Evolutionary conservation across 345 rosid genomes (phyloP).

Genomic region (Adansonia digitata): DNA sequence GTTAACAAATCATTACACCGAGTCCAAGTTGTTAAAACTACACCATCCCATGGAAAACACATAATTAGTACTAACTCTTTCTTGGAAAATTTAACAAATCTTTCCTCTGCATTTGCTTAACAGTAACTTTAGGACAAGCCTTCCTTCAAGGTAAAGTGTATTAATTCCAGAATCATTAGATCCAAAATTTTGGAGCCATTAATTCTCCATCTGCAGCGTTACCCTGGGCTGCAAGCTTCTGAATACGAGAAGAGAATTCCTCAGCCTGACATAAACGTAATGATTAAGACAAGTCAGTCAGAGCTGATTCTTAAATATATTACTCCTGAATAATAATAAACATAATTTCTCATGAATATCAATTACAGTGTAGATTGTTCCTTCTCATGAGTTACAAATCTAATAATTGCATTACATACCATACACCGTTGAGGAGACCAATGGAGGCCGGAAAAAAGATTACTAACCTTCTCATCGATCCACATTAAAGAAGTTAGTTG

Average conservation of each 20-base stretch:
- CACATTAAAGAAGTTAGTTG: slow-evolving; percentile 95
- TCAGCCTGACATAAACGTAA: slow-evolving; percentile 66
- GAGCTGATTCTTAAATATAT: no score
- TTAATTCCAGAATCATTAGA: slow-evolving; percentile 57
- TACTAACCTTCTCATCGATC: slow-evolving; percentile 85
- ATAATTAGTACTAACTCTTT: background rate
- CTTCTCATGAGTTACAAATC: background rate
- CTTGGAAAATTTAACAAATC: background rate
- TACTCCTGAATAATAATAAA: no score
- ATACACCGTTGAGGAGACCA: background rate
- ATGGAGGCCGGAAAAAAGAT: background rate
- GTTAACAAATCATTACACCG: background rate
- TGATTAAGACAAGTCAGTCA: slow-evolving; percentile 15
- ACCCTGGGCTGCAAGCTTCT: slow-evolving; percentile 70
- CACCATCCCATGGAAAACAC: background rate
- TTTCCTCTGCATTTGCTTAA: background rate
- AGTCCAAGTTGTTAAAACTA: background rate
- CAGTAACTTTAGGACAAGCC: background rate
- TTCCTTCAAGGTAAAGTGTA: background rate
- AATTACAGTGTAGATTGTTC: background rate
- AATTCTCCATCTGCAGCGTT: slow-evolving; percentile 52
- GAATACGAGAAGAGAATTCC: slow-evolving; percentile 79
- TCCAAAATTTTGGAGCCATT: slow-evolving; percentile 68
- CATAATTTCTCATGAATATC: no score
- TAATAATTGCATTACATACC: background rate